phyloP scores from a whole-genome alignment of 208 protist genomes.

The Trypanosoma mega region DNA sequence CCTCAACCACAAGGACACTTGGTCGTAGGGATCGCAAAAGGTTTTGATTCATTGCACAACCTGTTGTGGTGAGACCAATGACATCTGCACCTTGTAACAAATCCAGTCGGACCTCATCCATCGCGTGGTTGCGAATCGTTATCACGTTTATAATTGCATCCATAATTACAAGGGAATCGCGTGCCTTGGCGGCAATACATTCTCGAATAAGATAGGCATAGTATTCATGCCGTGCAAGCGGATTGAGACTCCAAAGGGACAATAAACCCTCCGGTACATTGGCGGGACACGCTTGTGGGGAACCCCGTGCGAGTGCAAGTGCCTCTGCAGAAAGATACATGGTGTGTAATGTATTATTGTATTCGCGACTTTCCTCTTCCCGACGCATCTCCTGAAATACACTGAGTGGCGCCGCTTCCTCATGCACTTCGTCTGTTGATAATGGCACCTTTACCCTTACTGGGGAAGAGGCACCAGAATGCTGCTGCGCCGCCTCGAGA shows the following conservation, averaged over 20 bases:
- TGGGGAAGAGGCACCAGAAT: too few species aligned
- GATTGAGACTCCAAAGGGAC: conserved; percentile 84
- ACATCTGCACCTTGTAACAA: conserved; percentile 85
- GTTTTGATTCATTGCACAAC: conserved; percentile 89
- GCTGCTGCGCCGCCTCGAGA: conserved; percentile 19
- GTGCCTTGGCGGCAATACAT: conserved; percentile 72
- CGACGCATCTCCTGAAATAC: conserved; percentile 90
- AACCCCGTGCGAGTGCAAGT: conserved; percentile 50
- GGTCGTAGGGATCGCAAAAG: conserved; percentile 80
- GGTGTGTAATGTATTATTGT: conserved; percentile 68
- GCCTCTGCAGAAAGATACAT: conserved; percentile 77
- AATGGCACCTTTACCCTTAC: too few species aligned
- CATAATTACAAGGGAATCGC: conserved; percentile 75
- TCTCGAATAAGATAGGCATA: conserved; percentile 82
- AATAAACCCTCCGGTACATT: conserved; percentile 68
- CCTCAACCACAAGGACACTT: conserved; percentile 92
- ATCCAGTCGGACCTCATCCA: conserved; percentile 72
- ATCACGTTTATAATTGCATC: conserved; percentile 67
- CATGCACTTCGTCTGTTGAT: conserved; percentile 48
- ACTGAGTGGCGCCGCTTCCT: conserved; percentile 73
- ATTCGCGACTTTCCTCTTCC: conserved; percentile 71
- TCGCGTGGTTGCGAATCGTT: conserved; percentile 77
- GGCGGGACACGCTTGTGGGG: conserved; percentile 40
- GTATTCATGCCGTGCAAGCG: conserved; percentile 71
- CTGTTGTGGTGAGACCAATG: conserved; percentile 93